These are phyloP conservation scores for Penicillium verrucosum DNA, from an alignment of 2,329 filamentous ascomycete species.

Conservation along the genomic window DNA sequence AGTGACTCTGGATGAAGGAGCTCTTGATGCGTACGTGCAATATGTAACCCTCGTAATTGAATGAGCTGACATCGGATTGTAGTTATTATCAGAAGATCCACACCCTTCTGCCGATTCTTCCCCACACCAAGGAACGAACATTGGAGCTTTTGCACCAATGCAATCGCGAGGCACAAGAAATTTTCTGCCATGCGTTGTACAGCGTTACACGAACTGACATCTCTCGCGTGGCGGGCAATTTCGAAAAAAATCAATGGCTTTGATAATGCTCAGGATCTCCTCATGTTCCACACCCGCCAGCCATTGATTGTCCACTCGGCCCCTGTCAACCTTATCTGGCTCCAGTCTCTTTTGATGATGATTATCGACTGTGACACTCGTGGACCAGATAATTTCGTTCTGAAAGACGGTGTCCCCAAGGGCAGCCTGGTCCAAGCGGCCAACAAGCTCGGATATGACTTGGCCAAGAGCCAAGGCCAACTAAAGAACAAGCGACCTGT, in stretches of 20 bases:
- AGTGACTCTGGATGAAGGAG: slow-evolving; percentile 38
- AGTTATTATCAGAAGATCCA: slow-evolving; percentile 45
- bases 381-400: slow-evolving; percentile 41
- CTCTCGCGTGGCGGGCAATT: slow-evolving; percentile 32
- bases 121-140: slow-evolving; percentile 39
- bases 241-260: slow-evolving; percentile 38
- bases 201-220: slow-evolving; percentile 39
- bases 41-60: neutral
- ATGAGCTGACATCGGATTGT: slow-evolving; percentile 13
- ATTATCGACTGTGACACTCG: slow-evolving; percentile 43
- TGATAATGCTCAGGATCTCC: slow-evolving; percentile 40
- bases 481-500: slow-evolving; percentile 34
- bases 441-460: slow-evolving; percentile 37
- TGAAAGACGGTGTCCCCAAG: slow-evolving; percentile 42
- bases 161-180: slow-evolving; percentile 41
- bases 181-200: slow-evolving; percentile 41
- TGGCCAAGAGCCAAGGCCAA: slow-evolving; percentile 41
- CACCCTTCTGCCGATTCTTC: slow-evolving; percentile 40
- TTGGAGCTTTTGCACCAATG: slow-evolving; percentile 39
- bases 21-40: slow-evolving; percentile 38
- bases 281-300: slow-evolving; percentile 40
- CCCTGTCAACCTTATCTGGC: slow-evolving; percentile 39
- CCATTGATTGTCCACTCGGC: slow-evolving; percentile 34
- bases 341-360: slow-evolving; percentile 43
- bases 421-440: slow-evolving; percentile 40